Base-by-base conservation (phyloP, 164 flowering plant genomes). In the Piper betle region DNA sequence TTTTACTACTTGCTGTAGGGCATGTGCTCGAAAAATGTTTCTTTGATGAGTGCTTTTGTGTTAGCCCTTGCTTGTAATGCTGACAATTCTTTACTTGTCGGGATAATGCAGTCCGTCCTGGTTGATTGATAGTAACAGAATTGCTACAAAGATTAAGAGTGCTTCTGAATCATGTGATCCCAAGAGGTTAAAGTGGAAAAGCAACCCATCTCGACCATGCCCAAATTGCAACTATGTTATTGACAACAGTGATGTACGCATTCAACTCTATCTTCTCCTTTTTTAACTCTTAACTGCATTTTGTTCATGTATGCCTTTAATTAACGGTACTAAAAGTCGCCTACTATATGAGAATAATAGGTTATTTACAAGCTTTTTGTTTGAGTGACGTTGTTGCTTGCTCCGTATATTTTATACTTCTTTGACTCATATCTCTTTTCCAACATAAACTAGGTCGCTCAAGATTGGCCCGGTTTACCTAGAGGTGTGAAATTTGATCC, bases 401-500 rank as follows among this genome's bases (percentile, higher is more conserved):
- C 18, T 16, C n/a, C 37, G 15, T 39, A 11, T 25, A 33, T 13
- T 33, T 56, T 20, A 33, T 33, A 8, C 3, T 10, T 8, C 39
- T 33, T 57, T 25, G 20, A 33, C 8, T 25, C 41, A 38, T 20
- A 33, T 40, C 11, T 57, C n/a, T 39, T 62, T 43, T 3, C 53
- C 19, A 48, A 16, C 38, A 9, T 61, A 70, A 68, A 59, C 41
- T 74, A 82, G 86, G 77, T 78, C 37, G 46, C 55, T 60, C 78
- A 82, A 40, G 87, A 77, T 20, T 91, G 97, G 98, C 98, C 98
- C 12, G 95, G 98, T 56, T 71, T 91, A 67, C 98, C 98, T 0
- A 68, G 79, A 65, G 98, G 98, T 40, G 98, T 91, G 74, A 91
- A 87, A 72, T 91, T 91, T 69, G 96, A 91, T 70, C 98, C 98